Evolutionary conservation across 1,284 basidiomycete genomes (phyloP).

Genomic region (Neotropicomus parvogracilis): DNA sequence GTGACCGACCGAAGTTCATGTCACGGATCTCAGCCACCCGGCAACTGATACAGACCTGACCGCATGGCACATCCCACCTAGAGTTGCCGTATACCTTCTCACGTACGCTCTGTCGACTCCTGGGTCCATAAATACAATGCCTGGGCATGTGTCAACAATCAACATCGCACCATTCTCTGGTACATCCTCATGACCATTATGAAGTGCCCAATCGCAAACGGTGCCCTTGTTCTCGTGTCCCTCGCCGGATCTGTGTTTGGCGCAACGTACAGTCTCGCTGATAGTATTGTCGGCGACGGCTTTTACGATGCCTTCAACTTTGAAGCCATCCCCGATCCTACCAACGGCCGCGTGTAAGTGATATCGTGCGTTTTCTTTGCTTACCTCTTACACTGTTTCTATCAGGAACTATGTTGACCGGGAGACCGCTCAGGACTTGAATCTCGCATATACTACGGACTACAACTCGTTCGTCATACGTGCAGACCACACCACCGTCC

Average conservation of each 20-base stretch:
- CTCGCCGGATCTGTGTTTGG: constrained; percentile 28
- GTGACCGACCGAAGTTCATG: too few relatives aligned
- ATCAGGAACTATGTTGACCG: constrained; percentile 52
- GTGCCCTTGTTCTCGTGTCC: constrained; percentile 14
- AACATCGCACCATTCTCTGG: background rate
- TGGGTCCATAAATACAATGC: constrained; percentile 15
- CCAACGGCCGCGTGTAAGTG: constrained; percentile 45
- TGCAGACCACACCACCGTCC: constrained; percentile 46
- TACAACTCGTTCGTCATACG: constrained; percentile 51
- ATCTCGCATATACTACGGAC: constrained; percentile 47
- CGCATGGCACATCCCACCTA: constrained; percentile 1
- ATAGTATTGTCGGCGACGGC: constrained; percentile 39
- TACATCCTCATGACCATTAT: constrained; percentile 7
- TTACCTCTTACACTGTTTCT: background rate
- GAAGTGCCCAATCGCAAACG: constrained; percentile 10
- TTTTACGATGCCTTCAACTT: constrained; percentile 45
- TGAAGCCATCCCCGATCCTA: constrained; percentile 45
- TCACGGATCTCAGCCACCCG: background rate
- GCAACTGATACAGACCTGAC: background rate
- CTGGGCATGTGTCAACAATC: background rate
- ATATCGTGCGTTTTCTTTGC: background rate
- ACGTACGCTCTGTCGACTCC: background rate
- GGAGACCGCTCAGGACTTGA: constrained; percentile 41
- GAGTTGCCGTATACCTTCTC: too few relatives aligned
- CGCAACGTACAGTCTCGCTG: constrained; percentile 36